phyloP scores from a whole-genome alignment of 2,329 filamentous ascomycete genomes.

The Ophiognomonia clavigignenti-juglandacearum region DNA sequence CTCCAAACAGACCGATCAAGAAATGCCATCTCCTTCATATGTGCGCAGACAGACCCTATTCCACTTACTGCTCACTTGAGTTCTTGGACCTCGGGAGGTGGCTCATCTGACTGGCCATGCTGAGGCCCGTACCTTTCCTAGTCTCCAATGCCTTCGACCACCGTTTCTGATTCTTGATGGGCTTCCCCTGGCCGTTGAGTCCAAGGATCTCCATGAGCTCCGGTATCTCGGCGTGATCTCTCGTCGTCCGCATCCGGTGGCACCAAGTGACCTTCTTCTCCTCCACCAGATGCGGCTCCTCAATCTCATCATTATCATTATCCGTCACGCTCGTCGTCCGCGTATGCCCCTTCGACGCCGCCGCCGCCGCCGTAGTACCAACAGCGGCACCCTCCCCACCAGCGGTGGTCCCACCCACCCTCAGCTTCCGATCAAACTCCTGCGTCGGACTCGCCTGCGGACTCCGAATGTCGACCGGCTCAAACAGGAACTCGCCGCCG shows the following conservation, averaged over 20 bases:
- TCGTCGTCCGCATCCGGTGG: slow-evolving; percentile 73
- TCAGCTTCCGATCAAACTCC: slow-evolving; percentile 28
- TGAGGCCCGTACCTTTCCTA: slow-evolving; percentile 50
- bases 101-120: slow-evolving; percentile 36
- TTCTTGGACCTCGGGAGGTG: no score
- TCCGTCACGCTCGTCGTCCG: slow-evolving; percentile 14
- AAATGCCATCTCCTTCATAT: background rate
- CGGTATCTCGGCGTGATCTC: slow-evolving; percentile 70
- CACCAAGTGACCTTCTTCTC: slow-evolving; percentile 70
- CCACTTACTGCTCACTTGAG: background rate
- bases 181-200: slow-evolving; percentile 37
- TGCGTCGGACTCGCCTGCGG: slow-evolving; percentile 36
- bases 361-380: no score
- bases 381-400: no score
- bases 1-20: background rate
- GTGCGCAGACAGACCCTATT: background rate
- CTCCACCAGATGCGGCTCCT: slow-evolving; percentile 30
- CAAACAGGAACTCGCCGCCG: slow-evolving; percentile 76
- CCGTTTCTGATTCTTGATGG: slow-evolving; percentile 35
- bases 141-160: slow-evolving; percentile 41
- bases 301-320: slow-evolving; percentile 19
- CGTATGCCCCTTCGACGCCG: no score
- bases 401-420: no score
- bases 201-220: slow-evolving; percentile 62
- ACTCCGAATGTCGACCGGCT: slow-evolving; percentile 42